phyloP scores from a whole-genome alignment of 2,329 filamentous ascomycete genomes.

The Chrysoporthe austroafricana region DNA sequence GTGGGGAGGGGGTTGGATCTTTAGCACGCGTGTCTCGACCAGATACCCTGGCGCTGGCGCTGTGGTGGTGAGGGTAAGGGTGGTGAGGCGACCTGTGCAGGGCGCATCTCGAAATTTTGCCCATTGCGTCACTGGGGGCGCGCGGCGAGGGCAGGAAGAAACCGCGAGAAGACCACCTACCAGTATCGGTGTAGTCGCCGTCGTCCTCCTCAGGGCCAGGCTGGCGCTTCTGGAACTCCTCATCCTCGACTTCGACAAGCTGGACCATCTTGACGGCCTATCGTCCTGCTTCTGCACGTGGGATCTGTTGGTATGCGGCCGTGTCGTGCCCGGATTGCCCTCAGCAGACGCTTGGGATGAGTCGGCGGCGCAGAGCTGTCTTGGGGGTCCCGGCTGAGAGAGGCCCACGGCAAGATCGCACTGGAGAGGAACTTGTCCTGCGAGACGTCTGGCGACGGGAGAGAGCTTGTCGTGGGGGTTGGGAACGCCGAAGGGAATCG shows the following conservation, averaged over 20 bases:
- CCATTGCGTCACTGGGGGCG: slow-evolving; percentile 23
- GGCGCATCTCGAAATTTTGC: slow-evolving; percentile 23
- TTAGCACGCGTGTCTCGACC: slow-evolving; percentile 8
- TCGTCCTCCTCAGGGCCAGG: slow-evolving; percentile 77
- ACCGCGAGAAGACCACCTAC: slow-evolving; percentile 50
- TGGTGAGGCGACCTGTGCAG: neutral
- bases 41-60: neutral
- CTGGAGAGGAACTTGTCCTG: slow-evolving; percentile 2
- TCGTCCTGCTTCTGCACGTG: neutral
- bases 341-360: neutral
- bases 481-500: neutral
- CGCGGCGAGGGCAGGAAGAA: neutral
- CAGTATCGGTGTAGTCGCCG: slow-evolving; percentile 92
- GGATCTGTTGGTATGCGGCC: neutral
- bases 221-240: slow-evolving; percentile 81
- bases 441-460: slow-evolving; percentile 5
- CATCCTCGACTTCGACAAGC: slow-evolving; percentile 94
- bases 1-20: slow-evolving; percentile 4
- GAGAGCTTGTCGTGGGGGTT: neutral
- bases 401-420: neutral
- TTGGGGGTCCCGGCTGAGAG: neutral
- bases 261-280: slow-evolving; percentile 75
- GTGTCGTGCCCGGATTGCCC: neutral
- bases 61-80: slow-evolving; percentile 9
- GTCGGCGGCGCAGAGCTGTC: neutral